Percentiles rank a stretch among this genome's conserved stretches.
Conservation (phyloP, 441 rosid genomes). For the Adansonia madagascariensis region DNA sequence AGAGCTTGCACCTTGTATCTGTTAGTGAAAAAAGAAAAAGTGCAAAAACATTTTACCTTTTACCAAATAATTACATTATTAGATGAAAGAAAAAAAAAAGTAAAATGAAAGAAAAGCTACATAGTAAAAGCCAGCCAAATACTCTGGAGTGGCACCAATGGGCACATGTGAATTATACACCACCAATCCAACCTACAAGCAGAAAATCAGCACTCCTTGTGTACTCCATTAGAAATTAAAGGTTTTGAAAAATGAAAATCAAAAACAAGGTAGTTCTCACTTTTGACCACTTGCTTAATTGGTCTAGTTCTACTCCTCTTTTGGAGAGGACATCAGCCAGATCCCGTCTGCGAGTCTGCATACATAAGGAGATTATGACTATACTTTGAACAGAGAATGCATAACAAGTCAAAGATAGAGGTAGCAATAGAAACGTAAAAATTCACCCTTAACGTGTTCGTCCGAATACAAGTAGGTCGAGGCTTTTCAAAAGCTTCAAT, state of each 20-base stretch:
- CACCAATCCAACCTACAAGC: conserved; percentile 79
- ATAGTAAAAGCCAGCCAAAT: conserved; percentile 90
- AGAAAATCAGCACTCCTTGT: conserved; percentile 5
- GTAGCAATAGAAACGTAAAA: not conserved
- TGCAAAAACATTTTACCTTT: not conserved
- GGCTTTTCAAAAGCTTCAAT: conserved; percentile 90
- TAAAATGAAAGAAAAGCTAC: conserved; percentile 39
- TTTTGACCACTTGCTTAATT: conserved; percentile 96
- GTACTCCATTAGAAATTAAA: conserved; percentile 23
- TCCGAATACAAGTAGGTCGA: conserved; percentile 84
- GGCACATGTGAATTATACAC: conserved; percentile 94
- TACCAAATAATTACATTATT: not conserved
- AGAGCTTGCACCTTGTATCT: conserved; percentile 97
- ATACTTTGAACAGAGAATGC: conserved; percentile 1
- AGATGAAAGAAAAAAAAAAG: not conserved
- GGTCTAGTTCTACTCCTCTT: conserved; percentile 93
- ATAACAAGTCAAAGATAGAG: conserved; percentile 26
- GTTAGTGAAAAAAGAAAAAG: conserved; percentile 28
- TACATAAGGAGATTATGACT: conserved; percentile 15
- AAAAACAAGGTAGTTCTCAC: conserved; percentile 44
- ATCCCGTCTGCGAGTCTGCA: conserved; percentile 85
- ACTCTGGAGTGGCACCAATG: conserved; percentile 98
- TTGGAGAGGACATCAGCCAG: conserved; percentile 91
- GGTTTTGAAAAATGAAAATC: not conserved
- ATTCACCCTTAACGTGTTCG: conserved; percentile 87